Evolutionary conservation across 208 protist genomes (phyloP), one percentile per base, ranked within the genome.

Genomic region (Leishmania lainsoni): DNA sequence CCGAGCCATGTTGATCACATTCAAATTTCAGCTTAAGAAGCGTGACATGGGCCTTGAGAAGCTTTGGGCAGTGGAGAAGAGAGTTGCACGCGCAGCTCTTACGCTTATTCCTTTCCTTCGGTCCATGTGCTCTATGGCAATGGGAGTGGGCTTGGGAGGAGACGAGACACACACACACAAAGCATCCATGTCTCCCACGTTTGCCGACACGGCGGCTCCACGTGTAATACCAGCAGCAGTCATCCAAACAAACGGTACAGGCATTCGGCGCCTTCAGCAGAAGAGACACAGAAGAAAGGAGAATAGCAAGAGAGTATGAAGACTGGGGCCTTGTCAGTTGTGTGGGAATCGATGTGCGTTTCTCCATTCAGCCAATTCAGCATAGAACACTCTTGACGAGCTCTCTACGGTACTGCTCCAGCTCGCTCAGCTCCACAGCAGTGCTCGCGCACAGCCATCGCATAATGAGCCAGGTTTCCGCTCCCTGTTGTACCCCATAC

Each of bases 381-480:
- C 75, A 76, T 3, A 75, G 42, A 12, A 85, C 79, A 0, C 59
- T 76, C 8, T 89, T 80, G 54, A 90, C 54, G 20, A 92, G 81
- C 2, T 79, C 78, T 3, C 87, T 61, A 42, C 87, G 72, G 79
- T 93, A 94, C 65, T 82, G 79, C 39, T 91, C 80, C 56, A 94
- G 76, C 49, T 88, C 85, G 16, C 70, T 73, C 17, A 86, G 81
- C 54, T 89, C 66, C 16, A 85, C 75, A 58, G 61, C 81, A 54
- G 79, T 83, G 54, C 63, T 80, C 32, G 71, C 72, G 73, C 83
- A 86, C 20, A 90, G 61, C 85, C 86, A 93, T 58, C 90, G 90
- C 66, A 90, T 54, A 10, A 91, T 69, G 6, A 90, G 74, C 91
- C 91, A 94, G 65, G 77, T 39, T 56, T 79, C 85, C 1, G 56